Evolutionary conservation across 192 early-diverging fungal genomes (phyloP).

Genomic region (Haplosporangium gracile): DNA sequence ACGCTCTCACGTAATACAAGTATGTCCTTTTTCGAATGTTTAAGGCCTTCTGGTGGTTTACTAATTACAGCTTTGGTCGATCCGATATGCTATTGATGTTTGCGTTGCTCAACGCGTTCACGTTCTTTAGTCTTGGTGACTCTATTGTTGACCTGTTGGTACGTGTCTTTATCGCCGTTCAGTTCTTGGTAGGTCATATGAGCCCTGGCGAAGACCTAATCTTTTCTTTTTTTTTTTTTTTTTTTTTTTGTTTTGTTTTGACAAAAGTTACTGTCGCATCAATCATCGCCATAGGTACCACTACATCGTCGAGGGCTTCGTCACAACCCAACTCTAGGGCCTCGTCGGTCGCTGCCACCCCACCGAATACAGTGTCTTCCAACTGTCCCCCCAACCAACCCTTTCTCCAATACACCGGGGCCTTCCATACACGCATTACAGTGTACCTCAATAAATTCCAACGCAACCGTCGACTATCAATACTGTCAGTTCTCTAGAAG

Average conservation of each 20-base stretch:
- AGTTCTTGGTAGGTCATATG: constrained; percentile 34
- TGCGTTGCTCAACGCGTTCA: too few species aligned
- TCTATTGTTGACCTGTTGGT: constrained; percentile 78
- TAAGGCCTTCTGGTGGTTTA: constrained; percentile 75
- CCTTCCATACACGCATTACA: constrained; percentile 59
- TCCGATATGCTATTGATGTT: too few species aligned
- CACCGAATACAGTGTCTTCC: constrained; percentile 65
- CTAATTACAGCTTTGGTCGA: constrained; percentile 80
- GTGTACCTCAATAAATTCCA: constrained; percentile 69
- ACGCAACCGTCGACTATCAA: constrained; percentile 63
- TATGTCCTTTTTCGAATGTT: constrained; percentile 75
- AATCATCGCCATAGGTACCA: constrained; percentile 45
- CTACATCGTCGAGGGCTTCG: constrained; percentile 73
- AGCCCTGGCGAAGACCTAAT: too few species aligned
- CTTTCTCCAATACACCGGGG: constrained; percentile 67
- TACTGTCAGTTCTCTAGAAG: constrained; percentile 69
- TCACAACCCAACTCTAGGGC: constrained; percentile 66
- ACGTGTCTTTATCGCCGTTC: constrained; percentile 77
- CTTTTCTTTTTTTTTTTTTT: too few species aligned
- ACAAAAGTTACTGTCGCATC: too few species aligned
- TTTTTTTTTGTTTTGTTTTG: too few species aligned
- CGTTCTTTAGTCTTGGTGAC: too few species aligned
- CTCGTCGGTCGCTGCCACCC: constrained; percentile 57
- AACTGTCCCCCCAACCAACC: constrained; percentile 65
- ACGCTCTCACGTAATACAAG: constrained; percentile 60